These are phyloP conservation scores for Solanum medicagineum DNA, from an alignment of 257 asterid species.

Conservation along the genomic window DNA sequence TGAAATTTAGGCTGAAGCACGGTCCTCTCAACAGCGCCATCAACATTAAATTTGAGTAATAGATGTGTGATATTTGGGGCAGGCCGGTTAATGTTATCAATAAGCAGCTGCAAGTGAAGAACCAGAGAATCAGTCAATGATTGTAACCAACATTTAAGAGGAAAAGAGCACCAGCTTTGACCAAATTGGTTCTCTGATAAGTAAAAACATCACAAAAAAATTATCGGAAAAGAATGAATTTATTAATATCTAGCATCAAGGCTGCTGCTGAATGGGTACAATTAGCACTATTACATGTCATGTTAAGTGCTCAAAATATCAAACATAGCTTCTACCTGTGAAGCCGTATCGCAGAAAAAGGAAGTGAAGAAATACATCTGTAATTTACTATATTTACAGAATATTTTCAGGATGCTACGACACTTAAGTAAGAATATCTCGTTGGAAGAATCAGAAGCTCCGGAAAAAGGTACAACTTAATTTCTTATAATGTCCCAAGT, in stretches of 20 bases:
- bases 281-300: not conserved
- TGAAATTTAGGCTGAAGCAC: conserved; percentile 85
- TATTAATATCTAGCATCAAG: not conserved
- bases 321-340: not conserved
- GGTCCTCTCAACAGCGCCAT: conserved; percentile 72
- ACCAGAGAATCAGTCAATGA: not conserved
- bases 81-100: conserved; percentile 76
- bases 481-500: not conserved
- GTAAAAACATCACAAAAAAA: not conserved
- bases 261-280: not conserved
- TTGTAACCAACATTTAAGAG: not conserved
- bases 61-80: conserved; percentile 85
- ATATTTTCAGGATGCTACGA: not conserved
- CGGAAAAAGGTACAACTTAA: not conserved
- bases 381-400: not conserved
- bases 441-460: not conserved
- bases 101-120: conserved; percentile 59
- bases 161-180: not conserved
- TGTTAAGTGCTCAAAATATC: not conserved
- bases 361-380: not conserved
- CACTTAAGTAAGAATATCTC: not conserved
- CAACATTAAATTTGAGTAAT: conserved; percentile 79
- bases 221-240: not conserved
- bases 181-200: not conserved
- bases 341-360: not conserved